A percentile compares a stretch with the other conserved stretches of the same genome.
phyloP scores from a whole-genome alignment of 2,329 filamentous ascomycete genomes.

The Talaromyces sp. region DNA sequence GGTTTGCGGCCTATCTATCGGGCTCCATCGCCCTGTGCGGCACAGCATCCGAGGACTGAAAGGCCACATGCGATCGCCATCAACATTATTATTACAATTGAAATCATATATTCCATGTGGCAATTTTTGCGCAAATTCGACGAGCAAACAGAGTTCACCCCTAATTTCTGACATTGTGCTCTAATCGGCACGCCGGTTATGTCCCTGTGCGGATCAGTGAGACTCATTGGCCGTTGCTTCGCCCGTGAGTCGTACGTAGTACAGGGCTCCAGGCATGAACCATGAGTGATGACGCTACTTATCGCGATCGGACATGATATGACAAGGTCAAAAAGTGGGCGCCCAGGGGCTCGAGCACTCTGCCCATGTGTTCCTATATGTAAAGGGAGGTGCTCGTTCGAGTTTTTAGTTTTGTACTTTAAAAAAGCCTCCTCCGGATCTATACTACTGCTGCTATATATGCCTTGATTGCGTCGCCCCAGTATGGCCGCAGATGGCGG shows the following conservation, averaged over 20 bases:
- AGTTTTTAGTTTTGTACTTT: neutral
- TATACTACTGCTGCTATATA: neutral
- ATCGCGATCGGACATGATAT: neutral
- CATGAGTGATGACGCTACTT: neutral
- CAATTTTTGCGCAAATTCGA: neutral
- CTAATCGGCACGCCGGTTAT: neutral
- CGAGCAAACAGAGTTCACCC: neutral
- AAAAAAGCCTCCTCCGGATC: neutral
- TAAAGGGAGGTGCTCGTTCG: neutral
- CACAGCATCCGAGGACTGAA: neutral
- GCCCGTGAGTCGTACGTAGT: neutral
- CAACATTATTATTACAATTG: too few relatives aligned
- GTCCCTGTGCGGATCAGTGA: neutral
- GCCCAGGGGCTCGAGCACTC: neutral
- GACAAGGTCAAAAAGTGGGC: neutral
- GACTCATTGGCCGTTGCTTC: neutral
- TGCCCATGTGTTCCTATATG: neutral
- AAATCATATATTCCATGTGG: neutral
- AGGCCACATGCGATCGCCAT: neutral
- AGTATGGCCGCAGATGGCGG: conserved; percentile 8
- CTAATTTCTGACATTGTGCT: neutral
- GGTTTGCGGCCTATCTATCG: neutral
- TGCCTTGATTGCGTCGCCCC: neutral
- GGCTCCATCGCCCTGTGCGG: too few relatives aligned
- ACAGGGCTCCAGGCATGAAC: neutral